Conservation (phyloP, 306 rosid genomes). For the Quillaja saponaria region DNA sequence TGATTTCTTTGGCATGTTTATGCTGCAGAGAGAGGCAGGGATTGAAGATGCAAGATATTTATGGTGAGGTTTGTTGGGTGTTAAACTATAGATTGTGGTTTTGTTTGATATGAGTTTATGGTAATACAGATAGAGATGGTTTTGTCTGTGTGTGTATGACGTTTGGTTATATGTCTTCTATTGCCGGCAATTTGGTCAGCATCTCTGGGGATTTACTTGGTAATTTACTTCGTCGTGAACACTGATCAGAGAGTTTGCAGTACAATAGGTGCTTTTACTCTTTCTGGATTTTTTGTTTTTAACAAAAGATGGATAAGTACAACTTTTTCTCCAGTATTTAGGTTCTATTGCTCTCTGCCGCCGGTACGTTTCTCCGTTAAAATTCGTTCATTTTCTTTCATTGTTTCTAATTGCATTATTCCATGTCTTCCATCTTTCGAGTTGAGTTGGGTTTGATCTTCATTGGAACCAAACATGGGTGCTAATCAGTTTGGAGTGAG, state of each 20-base stretch:
- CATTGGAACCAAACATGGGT: conserved; percentile 14
- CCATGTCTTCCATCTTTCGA: conserved; percentile 3
- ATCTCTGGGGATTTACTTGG: conserved; percentile 17
- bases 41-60: conserved; percentile 20
- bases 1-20: conserved; percentile 10
- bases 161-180: conserved; percentile 38
- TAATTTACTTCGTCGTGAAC: neutral
- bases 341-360: conserved; percentile 23
- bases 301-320: neutral
- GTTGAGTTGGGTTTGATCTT: conserved; percentile 18
- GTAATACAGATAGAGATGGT: conserved; percentile 20
- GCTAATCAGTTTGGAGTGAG: too few relatives aligned
- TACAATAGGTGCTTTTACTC: neutral
- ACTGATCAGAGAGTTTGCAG: conserved; percentile 11
- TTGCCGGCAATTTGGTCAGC: conserved; percentile 35
- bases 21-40: conserved; percentile 1
- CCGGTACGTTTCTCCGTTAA: neutral
- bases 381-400: conserved; percentile 15
- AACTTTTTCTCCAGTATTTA: conserved; percentile 6
- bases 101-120: conserved; percentile 13
- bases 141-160: conserved; percentile 36
- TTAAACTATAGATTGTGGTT: conserved; percentile 25
- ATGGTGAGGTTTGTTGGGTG: conserved; percentile 43
- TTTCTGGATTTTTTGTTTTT: too few relatives aligned
- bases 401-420: neutral